Evolutionary conservation across 208 protist species (phyloP), one percentile per base, ranked within the genome.

Genomic region (Angomonas desouzai): DNA sequence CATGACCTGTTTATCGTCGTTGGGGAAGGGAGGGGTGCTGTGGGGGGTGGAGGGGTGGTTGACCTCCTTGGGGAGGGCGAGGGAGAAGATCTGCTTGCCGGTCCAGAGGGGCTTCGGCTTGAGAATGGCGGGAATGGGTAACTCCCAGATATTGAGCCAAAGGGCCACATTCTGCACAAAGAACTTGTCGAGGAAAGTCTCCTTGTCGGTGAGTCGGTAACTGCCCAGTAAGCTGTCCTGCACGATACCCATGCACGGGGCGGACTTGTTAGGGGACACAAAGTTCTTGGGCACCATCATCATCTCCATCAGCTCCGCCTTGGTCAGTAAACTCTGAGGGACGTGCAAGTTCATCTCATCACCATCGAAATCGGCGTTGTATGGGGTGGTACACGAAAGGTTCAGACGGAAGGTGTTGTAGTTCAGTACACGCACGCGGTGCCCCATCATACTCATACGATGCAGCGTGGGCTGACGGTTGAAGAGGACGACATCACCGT

Each of bases 311-410:
- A 98, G 76, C 84, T 99, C 98, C 20, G 97, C 87, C 62, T 97
- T 91, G 9, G 97, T 98, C 62, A 99, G 79, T 25, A 98, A 62
- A 20, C 88, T 93, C 79, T 99, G 99, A 18, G 98, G 98, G 10
- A 99, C 95, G 79, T 99, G 99, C 57, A 99, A 68, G 81, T 99
- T 99, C 99, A 99, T 99, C 83, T 99, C 99, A 78, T 99, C 99
- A 55, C 99, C 99, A 83, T 99, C 99, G 70, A 99, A 99, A 78
- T 99, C 99, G 28, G 99, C 99, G 81, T 99, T 99, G 81, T 99
- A 99, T 48, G 99, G 98, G 32, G 98, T 97, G 0, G 98, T 99
- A 58, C 98, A 98, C 32, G 87, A 98, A 4, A 99, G 85, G 83
- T 99, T 99, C 2, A 99, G 82, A 62, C 99, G 92, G 73, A 99